Percentiles rank a stretch among this genome's conserved stretches.
These are phyloP conservation scores for Picochlorum sp. DNA, from an alignment of 139 green algal genomes.

Conservation along the genomic window DNA sequence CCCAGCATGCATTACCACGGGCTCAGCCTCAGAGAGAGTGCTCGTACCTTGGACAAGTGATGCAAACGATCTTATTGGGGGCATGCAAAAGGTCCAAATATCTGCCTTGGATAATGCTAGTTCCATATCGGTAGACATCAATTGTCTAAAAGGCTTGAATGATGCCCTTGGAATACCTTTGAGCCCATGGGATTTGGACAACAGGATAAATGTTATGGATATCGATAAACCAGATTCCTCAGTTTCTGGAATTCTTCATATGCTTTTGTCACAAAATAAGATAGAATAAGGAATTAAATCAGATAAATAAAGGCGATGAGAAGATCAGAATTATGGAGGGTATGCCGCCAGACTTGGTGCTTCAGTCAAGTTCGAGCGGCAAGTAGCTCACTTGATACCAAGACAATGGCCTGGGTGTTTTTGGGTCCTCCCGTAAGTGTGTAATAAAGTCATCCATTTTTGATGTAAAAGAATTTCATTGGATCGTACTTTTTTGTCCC, in stretches of 20 bases:
- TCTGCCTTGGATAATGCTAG: neutral
- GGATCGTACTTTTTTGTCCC: neutral
- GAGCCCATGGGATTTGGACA: neutral
- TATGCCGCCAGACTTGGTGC: neutral
- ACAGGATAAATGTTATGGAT: neutral
- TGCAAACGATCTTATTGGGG: neutral
- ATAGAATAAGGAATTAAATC: too few species aligned
- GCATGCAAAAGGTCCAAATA: neutral
- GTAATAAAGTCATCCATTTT: too few species aligned
- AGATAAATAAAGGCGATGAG: neutral
- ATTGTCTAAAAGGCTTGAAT: neutral
- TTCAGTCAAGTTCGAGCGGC: neutral
- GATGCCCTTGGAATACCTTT: neutral
- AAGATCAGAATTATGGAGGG: neutral
- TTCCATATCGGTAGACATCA: neutral
- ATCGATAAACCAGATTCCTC: too few species aligned
- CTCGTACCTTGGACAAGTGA: slow-evolving; percentile 4
- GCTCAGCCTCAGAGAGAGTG: neutral
- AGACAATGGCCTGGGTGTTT: slow-evolving; percentile 22
- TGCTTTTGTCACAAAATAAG: neutral
- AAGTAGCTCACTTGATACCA: neutral
- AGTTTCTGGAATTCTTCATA: too few species aligned
- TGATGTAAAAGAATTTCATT: neutral
- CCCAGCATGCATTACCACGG: slow-evolving; percentile 4
- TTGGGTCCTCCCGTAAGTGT: slow-evolving; percentile 23